Conservation (phyloP, 805 yeast genomes). For the Kazachstania psychrophila region DNA sequence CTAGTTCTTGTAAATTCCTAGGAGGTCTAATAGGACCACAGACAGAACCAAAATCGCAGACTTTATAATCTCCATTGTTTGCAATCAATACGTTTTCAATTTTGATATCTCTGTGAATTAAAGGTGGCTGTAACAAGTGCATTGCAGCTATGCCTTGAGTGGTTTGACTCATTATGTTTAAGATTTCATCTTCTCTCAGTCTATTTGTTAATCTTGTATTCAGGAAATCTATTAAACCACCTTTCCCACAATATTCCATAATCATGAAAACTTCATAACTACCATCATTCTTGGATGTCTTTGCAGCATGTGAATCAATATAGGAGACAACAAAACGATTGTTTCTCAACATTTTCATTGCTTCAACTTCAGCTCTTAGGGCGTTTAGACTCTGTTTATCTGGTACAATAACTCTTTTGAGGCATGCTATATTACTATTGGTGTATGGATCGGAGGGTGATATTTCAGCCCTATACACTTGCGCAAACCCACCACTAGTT, state of each 20-base stretch:
- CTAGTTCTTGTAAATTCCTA: slow-evolving; percentile 48
- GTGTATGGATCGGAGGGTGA: slow-evolving; percentile 48
- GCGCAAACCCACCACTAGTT: slow-evolving; percentile 93
- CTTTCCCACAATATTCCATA: slow-evolving; percentile 74
- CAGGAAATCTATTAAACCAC: slow-evolving; percentile 74
- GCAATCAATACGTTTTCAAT: slow-evolving; percentile 71
- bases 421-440: slow-evolving; percentile 59
- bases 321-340: slow-evolving; percentile 76
- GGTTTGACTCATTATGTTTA: slow-evolving; percentile 60
- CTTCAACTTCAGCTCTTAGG: slow-evolving; percentile 90
- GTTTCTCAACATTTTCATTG: slow-evolving; percentile 83
- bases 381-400: slow-evolving; percentile 74
- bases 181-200: slow-evolving; percentile 56
- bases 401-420: slow-evolving; percentile 90
- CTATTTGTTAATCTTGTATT: slow-evolving; percentile 59
- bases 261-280: slow-evolving; percentile 66
- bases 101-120: slow-evolving; percentile 72
- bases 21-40: slow-evolving; percentile 60
- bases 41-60: slow-evolving; percentile 80
- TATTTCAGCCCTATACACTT: slow-evolving; percentile 73
- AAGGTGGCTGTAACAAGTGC: slow-evolving; percentile 62
- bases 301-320: slow-evolving; percentile 90
- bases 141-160: slow-evolving; percentile 69
- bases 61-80: slow-evolving; percentile 47
- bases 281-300: slow-evolving; percentile 44